These are phyloP conservation scores for Corymbia citriodora DNA, from an alignment of 441 rosid genomes.

Conservation along the genomic window DNA sequence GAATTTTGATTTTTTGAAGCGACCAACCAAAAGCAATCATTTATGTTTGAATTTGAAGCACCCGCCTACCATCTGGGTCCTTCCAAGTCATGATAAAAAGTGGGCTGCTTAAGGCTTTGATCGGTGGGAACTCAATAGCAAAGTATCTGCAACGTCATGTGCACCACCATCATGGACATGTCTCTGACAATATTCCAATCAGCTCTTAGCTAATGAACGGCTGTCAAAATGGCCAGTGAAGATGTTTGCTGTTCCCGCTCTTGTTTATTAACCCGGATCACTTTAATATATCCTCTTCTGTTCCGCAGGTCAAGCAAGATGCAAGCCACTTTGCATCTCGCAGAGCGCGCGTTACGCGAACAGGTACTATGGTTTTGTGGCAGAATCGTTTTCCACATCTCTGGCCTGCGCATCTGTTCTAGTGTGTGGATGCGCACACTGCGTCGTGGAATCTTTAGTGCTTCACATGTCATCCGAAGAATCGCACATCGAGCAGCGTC, in stretches of 20 bases:
- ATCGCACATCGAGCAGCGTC: neutral
- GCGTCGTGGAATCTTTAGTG: neutral
- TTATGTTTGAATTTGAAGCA: neutral
- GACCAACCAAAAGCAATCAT: neutral
- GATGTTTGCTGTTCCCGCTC: neutral
- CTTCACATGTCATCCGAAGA: neutral
- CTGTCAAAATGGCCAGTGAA: neutral
- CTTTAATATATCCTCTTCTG: neutral
- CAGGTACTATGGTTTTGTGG: neutral
- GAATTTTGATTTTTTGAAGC: neutral
- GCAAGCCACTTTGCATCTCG: neutral
- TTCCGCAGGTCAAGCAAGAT: neutral
- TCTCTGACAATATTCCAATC: neutral
- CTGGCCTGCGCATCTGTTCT: neutral
- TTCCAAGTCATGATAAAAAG: neutral
- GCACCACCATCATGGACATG: neutral
- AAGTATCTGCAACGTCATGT: neutral
- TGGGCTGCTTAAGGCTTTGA: neutral
- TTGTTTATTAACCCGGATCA: neutral
- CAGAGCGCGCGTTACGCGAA: neutral
- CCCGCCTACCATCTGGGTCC: neutral
- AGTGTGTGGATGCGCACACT: neutral
- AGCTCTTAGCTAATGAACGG: neutral
- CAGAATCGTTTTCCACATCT: neutral
- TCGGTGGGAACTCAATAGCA: neutral